Evolutionary conservation across 192 early-diverging fungal species (phyloP), one percentile per base, ranked within the genome.

Genomic region (Thoreauomyces humboldtii): DNA sequence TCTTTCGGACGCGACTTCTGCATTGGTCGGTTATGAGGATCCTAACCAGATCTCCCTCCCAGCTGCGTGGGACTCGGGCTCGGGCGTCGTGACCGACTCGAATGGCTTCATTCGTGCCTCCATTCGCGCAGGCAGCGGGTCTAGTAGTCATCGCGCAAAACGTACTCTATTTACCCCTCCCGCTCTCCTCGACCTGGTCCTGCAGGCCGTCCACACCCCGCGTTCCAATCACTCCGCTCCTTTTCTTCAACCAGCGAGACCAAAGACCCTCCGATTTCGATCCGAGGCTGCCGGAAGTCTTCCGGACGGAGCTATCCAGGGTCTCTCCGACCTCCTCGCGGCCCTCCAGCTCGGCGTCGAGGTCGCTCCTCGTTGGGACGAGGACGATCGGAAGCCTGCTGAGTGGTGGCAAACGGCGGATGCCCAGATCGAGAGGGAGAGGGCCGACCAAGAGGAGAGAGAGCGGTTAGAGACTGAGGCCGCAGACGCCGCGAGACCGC

Each of bases 21-120:
- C 24, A 24, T 51, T 14, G 14, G 21, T 24, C 14, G 12, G n/a
- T 33, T 34, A 0, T 33, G 55, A 12, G n/a, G 17, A n/a, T 33
- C 12, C n/a, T 0, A 34, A 17, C 19, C 22, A 34, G 15, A 7
- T 57, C 24, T 7, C 47, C 4, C 22, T 14, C 35, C 46, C 46
- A 63, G 61, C 27, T 17, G 61, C 61, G 24, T 22, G 35, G 24
- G 61, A 63, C 33, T 15, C 24, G 12, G 17, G 33, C 4, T 35
- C 28, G n/a, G 61, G 34, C 21, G 33, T 46, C 19, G 34, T 66
- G 15, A 55, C 54, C 37, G 64, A 66, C 41, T 46, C 64, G n/a
- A 66, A 57, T 21, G 64, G 64, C 29, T 66, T 66, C 43, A 66
- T 66, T 19, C 64, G 64, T 1, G 51, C 54, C 27, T 66, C 64